Percentiles rank a stretch among this genome's conserved stretches.
Evolutionary conservation across 192 early-diverging fungal species (phyloP).

Genomic region (Backusella mclennaniae): DNA sequence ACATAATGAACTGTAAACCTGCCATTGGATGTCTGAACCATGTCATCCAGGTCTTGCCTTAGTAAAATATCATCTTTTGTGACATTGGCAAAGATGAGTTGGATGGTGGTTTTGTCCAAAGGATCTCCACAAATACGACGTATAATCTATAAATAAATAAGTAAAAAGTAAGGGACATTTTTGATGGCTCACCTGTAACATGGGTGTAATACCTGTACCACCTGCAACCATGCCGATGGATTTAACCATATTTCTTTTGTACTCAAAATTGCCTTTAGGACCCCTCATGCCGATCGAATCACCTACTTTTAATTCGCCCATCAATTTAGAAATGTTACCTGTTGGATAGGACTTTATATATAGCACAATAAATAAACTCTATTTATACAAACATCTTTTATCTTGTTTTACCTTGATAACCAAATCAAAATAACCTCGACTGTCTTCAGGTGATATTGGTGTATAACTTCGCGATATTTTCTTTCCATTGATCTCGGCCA

Average conservation of each 20-base stretch:
- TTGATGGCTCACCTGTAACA: slow-evolving; percentile 35
- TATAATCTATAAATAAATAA: slow-evolving; percentile 60
- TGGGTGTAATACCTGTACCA: slow-evolving; percentile 73
- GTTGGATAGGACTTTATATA: slow-evolving; percentile 69
- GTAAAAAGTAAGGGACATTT: neutral
- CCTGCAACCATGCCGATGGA: slow-evolving; percentile 90
- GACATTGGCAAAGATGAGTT: slow-evolving; percentile 90
- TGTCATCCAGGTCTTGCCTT: slow-evolving; percentile 75
- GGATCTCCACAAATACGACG: slow-evolving; percentile 83
- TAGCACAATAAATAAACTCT: neutral
- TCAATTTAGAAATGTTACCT: slow-evolving; percentile 78
- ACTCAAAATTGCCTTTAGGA: slow-evolving; percentile 88
- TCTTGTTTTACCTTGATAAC: slow-evolving; percentile 72
- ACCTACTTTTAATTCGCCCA: slow-evolving; percentile 69
- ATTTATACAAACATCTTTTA: neutral
- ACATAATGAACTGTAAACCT: slow-evolving; percentile 81
- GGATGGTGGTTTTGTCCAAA: slow-evolving; percentile 80
- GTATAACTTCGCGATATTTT: slow-evolving; percentile 87
- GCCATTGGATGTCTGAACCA: slow-evolving; percentile 65
- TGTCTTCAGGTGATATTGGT: slow-evolving; percentile 80
- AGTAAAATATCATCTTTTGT: slow-evolving; percentile 86
- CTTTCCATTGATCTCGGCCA: slow-evolving; percentile 84
- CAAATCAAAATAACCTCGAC: slow-evolving; percentile 86
- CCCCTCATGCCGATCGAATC: slow-evolving; percentile 76
- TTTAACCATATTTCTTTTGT: slow-evolving; percentile 76